Conservation (phyloP, 108 stramenopile genomes). For the Seminavis robusta region DNA sequence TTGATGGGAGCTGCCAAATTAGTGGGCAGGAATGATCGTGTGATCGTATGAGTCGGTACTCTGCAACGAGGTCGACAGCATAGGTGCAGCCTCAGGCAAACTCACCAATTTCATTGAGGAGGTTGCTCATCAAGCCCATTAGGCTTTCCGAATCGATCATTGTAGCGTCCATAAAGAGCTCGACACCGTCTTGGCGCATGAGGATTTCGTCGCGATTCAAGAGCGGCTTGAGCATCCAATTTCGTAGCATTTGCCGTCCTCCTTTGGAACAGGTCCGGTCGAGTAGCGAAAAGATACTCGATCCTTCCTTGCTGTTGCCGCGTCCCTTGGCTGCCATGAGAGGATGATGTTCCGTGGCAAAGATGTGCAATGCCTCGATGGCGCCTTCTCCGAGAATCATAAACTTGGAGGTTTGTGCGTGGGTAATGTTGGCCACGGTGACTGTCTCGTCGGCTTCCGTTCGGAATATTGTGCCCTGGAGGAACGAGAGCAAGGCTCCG, state of each 20-base stretch:
- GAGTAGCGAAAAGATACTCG: slow-evolving; percentile 85
- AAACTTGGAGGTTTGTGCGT: slow-evolving; percentile 44
- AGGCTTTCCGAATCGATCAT: slow-evolving; percentile 30
- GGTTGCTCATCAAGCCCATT: slow-evolving; percentile 48
- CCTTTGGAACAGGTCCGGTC: slow-evolving; percentile 82
- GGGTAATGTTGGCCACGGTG: slow-evolving; percentile 56
- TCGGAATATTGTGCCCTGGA: slow-evolving; percentile 68
- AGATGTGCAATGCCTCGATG: slow-evolving; percentile 69
- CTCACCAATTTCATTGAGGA: too few species aligned
- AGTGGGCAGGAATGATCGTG: too few species aligned
- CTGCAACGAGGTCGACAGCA: too few species aligned
- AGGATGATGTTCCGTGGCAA: slow-evolving; percentile 80
- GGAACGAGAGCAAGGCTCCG: slow-evolving; percentile 69
- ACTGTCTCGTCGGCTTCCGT: slow-evolving; percentile 63
- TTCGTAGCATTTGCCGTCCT: slow-evolving; percentile 75
- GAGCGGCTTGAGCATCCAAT: slow-evolving; percentile 90
- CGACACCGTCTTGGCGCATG: slow-evolving; percentile 78
- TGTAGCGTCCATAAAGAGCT: slow-evolving; percentile 70
- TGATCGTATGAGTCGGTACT: too few species aligned
- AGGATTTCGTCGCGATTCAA: slow-evolving; percentile 44
- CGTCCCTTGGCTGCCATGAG: slow-evolving; percentile 39
- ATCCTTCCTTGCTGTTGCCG: slow-evolving; percentile 87
- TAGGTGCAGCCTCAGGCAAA: too few species aligned
- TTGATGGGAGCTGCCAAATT: too few species aligned
- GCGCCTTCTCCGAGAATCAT: slow-evolving; percentile 59